A percentile compares a stretch with the other conserved stretches of the same genome.
phyloP scores from a whole-genome alignment of 345 rosid genomes.

The Aquilaria sinensis region DNA sequence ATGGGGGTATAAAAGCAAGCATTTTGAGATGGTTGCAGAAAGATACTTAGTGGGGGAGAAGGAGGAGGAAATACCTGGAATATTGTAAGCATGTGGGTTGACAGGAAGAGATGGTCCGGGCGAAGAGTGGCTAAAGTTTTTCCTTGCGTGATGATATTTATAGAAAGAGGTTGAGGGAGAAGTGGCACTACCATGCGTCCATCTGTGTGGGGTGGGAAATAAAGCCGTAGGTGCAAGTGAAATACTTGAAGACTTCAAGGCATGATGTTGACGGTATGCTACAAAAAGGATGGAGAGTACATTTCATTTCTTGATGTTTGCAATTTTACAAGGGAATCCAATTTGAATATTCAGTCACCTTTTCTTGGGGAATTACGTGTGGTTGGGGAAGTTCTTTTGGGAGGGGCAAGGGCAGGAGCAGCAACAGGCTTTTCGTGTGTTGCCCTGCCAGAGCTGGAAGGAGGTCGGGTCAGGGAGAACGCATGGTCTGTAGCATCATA shows the following conservation, averaged over 20 bases:
- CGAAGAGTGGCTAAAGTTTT: constrained; percentile 16
- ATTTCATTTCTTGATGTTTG: constrained; percentile 2
- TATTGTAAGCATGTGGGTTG: constrained; percentile 18
- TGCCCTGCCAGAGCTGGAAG: constrained; percentile 21
- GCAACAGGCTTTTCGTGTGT: constrained; percentile 21
- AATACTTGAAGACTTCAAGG: constrained; percentile 39
- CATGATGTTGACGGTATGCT: constrained; percentile 27
- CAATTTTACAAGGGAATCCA: not conserved
- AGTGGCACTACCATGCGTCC: constrained; percentile 24
- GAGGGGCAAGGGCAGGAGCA: constrained; percentile 14
- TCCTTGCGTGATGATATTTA: constrained; percentile 27
- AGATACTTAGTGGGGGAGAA: not conserved
- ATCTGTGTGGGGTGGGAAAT: constrained; percentile 21
- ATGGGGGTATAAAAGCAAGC: not conserved
- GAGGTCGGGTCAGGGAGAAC: constrained; percentile 17
- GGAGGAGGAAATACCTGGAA: constrained; percentile 21
- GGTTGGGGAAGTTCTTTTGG: constrained; percentile 17
- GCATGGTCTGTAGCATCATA: constrained; percentile 24
- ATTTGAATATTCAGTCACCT: constrained; percentile 20
- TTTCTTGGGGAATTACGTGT: constrained; percentile 17
- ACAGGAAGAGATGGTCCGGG: constrained; percentile 21
- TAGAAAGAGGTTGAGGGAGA: constrained; percentile 24
- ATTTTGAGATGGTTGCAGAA: not conserved
- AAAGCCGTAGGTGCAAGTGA: constrained; percentile 39
- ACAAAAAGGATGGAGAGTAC: constrained; percentile 12